A percentile compares a stretch with the other conserved stretches of the same genome.
Conservation (phyloP, 345 rosid genomes). For the Eutrema japonicum region DNA sequence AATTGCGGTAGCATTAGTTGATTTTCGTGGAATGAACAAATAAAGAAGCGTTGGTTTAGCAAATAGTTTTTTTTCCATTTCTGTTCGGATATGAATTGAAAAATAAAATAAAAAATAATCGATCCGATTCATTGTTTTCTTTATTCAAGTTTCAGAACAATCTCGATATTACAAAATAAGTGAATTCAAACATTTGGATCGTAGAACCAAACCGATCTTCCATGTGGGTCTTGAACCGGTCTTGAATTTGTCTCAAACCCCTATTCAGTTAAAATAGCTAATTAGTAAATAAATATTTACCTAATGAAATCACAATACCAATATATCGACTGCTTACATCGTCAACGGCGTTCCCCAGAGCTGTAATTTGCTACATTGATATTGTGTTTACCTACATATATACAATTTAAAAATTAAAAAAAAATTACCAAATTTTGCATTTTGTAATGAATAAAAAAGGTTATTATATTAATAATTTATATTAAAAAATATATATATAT, state of each 20-base stretch:
- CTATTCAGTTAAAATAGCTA: constrained; percentile 37
- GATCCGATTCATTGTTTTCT: neutral
- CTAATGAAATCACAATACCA: constrained; percentile 11
- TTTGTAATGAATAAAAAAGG: neutral
- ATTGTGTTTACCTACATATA: constrained; percentile 61
- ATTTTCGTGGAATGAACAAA: too few relatives aligned
- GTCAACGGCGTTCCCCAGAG: constrained; percentile 56
- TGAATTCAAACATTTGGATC: constrained; percentile 36
- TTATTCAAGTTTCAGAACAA: neutral
- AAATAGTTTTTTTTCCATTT: too few relatives aligned
- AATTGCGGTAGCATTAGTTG: too few relatives aligned
- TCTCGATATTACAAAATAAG: constrained; percentile 1
- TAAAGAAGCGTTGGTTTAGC: too few relatives aligned
- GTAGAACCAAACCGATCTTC: constrained; percentile 53
- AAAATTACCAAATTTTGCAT: neutral
- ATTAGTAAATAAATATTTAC: constrained; percentile 2
- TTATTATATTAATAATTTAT: neutral
- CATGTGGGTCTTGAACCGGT: constrained; percentile 55
- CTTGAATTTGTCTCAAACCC: constrained; percentile 70
- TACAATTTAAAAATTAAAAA: neutral
- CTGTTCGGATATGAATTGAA: neutral
- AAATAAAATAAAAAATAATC: neutral
- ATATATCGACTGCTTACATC: constrained; percentile 52
- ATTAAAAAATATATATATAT: neutral
- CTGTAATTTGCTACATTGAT: constrained; percentile 61